phyloP scores from a whole-genome alignment of 1,284 basidiomycete genomes.

The Moesziomyces globuligerus region DNA sequence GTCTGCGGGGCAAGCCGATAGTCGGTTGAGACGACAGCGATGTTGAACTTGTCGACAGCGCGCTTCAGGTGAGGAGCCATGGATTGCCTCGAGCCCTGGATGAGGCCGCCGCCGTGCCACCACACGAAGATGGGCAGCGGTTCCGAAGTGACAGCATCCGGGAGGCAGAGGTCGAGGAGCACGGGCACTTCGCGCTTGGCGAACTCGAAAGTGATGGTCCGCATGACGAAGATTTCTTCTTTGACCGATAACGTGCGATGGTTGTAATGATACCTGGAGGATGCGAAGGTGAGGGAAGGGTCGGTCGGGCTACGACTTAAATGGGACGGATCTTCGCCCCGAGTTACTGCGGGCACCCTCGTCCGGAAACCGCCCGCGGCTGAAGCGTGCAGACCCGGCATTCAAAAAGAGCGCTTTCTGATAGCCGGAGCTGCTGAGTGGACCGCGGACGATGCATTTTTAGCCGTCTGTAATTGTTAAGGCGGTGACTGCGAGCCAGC shows the following conservation, averaged over 20 bases:
- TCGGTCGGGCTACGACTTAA: too few relatives aligned
- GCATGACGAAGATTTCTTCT: conserved; percentile 8
- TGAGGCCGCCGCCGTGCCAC: conserved; percentile 51
- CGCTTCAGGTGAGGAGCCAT: conserved; percentile 45
- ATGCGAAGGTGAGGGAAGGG: not conserved
- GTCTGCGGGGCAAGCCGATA: conserved; percentile 51
- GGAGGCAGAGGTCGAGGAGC: conserved; percentile 42
- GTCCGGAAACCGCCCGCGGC: not conserved
- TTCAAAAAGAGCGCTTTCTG: not conserved
- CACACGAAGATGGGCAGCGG: conserved; percentile 47
- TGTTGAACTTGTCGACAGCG: conserved; percentile 42
- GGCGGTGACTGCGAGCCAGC: not conserved
- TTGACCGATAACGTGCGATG: too few relatives aligned
- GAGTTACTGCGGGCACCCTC: not conserved
- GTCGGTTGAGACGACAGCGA: conserved; percentile 48
- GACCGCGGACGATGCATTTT: not conserved
- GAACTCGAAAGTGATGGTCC: conserved; percentile 37
- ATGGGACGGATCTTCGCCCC: not conserved
- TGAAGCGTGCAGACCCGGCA: not conserved
- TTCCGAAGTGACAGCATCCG: conserved; percentile 15
- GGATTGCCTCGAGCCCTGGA: conserved; percentile 42
- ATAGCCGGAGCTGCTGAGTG: not conserved
- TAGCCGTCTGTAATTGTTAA: not conserved
- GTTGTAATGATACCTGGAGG: too few relatives aligned
- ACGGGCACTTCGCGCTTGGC: conserved; percentile 37